Percentiles rank a stretch among this genome's conserved stretches.
Conservation (phyloP, 177 flowering plant genomes). For the Vitis hybrid region DNA sequence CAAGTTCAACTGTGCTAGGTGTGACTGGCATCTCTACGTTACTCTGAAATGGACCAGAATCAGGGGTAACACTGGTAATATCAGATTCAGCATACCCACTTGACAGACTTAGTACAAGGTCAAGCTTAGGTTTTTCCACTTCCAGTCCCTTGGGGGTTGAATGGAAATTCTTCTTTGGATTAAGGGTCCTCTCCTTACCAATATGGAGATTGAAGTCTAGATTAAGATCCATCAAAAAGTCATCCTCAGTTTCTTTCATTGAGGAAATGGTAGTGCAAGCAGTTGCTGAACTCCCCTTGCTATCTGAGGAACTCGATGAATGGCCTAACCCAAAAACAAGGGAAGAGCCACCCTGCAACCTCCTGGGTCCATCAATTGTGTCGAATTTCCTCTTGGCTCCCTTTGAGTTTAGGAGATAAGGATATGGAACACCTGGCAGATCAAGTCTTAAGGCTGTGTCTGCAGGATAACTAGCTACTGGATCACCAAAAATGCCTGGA, state of each 20-base stretch:
- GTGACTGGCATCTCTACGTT: constrained; percentile 23
- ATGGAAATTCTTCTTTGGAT: constrained; percentile 34
- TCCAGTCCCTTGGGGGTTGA: constrained; percentile 24
- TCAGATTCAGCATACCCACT: constrained; percentile 76
- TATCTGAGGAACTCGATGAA: constrained; percentile 85
- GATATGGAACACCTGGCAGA: constrained; percentile 42
- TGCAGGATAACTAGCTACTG: constrained; percentile 29
- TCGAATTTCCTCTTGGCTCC: constrained; percentile 80
- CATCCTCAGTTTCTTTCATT: constrained; percentile 81
- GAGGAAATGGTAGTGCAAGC: constrained; percentile 78
- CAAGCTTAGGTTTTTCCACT: constrained; percentile 44
- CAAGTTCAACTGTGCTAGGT: constrained; percentile 9
- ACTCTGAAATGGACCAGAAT: constrained; percentile 18
- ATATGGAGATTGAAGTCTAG: constrained; percentile 79
- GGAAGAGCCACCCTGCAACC: constrained; percentile 45
- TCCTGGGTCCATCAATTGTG: constrained; percentile 38
- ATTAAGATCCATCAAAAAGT: constrained; percentile 79
- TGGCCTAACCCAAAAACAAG: constrained; percentile 65
- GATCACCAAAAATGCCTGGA: constrained; percentile 37
- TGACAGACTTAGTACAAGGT: constrained; percentile 73
- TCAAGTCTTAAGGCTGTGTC: constrained; percentile 68
- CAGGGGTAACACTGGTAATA: constrained; percentile 47
- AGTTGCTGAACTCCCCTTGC: constrained; percentile 89
- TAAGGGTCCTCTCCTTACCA: constrained; percentile 59
- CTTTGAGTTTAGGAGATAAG: constrained; percentile 34